Conservation (phyloP, 1,284 basidiomycete species). For the Marasmius oreades region DNA sequence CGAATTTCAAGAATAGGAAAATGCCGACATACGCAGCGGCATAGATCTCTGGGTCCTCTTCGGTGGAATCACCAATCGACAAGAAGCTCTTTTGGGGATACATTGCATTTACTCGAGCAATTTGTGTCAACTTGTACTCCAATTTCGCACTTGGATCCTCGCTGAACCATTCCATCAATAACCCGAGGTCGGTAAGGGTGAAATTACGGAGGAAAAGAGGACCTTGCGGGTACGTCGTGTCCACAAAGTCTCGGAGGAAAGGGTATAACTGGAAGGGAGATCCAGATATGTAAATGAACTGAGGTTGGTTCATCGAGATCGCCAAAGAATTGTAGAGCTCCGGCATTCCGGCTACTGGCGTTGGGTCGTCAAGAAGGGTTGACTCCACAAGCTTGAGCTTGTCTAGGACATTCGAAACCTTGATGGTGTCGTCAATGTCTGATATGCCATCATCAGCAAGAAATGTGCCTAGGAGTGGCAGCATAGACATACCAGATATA, state of each 20-base stretch:
- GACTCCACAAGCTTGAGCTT: slow-evolving; percentile 28
- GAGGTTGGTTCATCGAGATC: slow-evolving; percentile 29
- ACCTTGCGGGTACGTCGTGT: slow-evolving; percentile 31
- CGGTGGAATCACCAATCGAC: slow-evolving; percentile 13
- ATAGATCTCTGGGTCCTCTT: slow-evolving; percentile 16
- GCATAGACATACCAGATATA: slow-evolving; percentile 31
- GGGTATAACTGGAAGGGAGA: slow-evolving; percentile 41
- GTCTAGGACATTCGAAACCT: slow-evolving; percentile 36
- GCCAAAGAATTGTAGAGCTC: slow-evolving; percentile 35
- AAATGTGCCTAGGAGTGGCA: neutral
- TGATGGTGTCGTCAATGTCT: slow-evolving; percentile 43
- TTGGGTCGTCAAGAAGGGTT: slow-evolving; percentile 36
- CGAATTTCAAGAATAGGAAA: neutral
- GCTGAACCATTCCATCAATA: neutral
- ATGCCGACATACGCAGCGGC: slow-evolving; percentile 10
- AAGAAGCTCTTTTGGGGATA: slow-evolving; percentile 15
- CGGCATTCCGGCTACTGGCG: slow-evolving; percentile 39
- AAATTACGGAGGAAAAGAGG: slow-evolving; percentile 36
- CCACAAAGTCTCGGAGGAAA: slow-evolving; percentile 36
- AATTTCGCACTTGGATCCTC: slow-evolving; percentile 3
- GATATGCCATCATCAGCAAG: slow-evolving; percentile 1
- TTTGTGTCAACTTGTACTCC: slow-evolving; percentile 12
- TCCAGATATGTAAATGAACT: slow-evolving; percentile 38
- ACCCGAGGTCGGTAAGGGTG: slow-evolving; percentile 28
- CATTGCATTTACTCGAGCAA: slow-evolving; percentile 7